Evolutionary conservation across 2,329 filamentous ascomycete genomes (phyloP).

Genomic region (Colletotrichum orchidophilum): DNA sequence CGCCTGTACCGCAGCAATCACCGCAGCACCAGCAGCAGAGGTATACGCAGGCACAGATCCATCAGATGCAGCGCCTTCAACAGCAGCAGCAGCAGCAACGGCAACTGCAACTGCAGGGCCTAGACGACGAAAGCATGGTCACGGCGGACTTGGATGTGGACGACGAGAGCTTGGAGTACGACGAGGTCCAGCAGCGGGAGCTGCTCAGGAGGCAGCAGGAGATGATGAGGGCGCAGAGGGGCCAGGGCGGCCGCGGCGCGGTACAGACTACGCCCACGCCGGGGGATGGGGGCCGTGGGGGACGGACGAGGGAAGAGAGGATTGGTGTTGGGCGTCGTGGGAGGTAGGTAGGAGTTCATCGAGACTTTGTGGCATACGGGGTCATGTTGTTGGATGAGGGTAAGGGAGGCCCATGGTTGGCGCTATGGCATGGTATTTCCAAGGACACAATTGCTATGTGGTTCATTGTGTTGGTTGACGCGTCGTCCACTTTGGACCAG

Average conservation of each 20-base stretch:
- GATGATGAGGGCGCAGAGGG: conserved; percentile 31
- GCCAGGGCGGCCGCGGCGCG: conserved; percentile 22
- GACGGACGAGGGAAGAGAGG: conserved; percentile 48
- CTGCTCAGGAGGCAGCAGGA: conserved; percentile 30
- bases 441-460: neutral
- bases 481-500: neutral
- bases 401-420: too few relatives aligned
- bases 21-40: conserved; percentile 15
- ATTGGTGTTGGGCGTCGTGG: conserved; percentile 46
- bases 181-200: neutral
- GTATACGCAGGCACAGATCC: conserved; percentile 20
- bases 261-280: conserved; percentile 41
- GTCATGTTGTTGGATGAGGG: neutral
- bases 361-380: neutral
- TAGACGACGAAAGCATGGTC: conserved; percentile 20
- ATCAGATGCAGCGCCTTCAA: conserved; percentile 28
- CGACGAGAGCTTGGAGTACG: conserved; percentile 25
- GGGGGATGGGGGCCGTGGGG: conserved; percentile 29
- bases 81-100: conserved; percentile 30
- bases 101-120: conserved; percentile 30
- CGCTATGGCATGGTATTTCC: neutral
- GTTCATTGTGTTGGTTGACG: neutral
- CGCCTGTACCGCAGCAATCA: conserved; percentile 6
- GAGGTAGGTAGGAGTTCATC: conserved; percentile 13
- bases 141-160: conserved; percentile 28